Percentiles rank a stretch among this genome's conserved stretches.
Conservation (phyloP, 768 basidiomycete species). For the Boletellus emodensis region DNA sequence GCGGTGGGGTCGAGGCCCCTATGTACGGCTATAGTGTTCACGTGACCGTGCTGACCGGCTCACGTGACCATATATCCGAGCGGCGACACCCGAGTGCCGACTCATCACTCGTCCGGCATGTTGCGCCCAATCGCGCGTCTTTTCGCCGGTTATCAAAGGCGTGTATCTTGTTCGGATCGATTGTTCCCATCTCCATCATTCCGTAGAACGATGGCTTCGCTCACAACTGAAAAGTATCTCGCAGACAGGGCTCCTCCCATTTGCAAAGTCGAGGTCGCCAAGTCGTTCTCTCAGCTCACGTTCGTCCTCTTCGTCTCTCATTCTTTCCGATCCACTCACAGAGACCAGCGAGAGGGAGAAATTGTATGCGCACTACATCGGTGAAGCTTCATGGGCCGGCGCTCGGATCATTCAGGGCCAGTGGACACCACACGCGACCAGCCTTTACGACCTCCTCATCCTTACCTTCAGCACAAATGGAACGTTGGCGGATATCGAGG, state of each 20-base stretch:
- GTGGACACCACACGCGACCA: conserved; percentile 69
- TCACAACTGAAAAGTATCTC: conserved; percentile 56
- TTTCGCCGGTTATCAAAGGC: conserved; percentile 10
- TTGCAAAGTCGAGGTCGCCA: conserved; percentile 64
- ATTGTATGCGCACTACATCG: conserved; percentile 72
- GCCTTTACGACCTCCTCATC: conserved; percentile 69
- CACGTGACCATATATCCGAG: background rate
- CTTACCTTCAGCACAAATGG: conserved; percentile 61
- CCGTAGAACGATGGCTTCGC: conserved; percentile 32
- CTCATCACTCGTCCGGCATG: conserved; percentile 1
- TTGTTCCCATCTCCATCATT: background rate
- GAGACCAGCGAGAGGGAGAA: conserved; percentile 64
- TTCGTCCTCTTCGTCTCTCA: conserved; percentile 21
- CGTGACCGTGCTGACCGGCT: too few relatives aligned
- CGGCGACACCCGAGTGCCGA: conserved; percentile 10
- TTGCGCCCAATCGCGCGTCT: conserved; percentile 7
- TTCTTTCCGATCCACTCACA: background rate
- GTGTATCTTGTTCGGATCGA: conserved; percentile 9
- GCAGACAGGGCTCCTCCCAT: conserved; percentile 76
- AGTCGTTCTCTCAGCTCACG: conserved; percentile 70
- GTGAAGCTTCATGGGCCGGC: conserved; percentile 78
- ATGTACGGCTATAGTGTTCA: too few relatives aligned
- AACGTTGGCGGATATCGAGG: conserved; percentile 51
- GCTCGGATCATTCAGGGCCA: conserved; percentile 80
- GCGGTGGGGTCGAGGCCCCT: too few relatives aligned